Evolutionary conservation across 129 eudicot species (phyloP), one percentile per base, ranked within the genome.

Genomic region (Pseudognaphalium luteoalbum): DNA sequence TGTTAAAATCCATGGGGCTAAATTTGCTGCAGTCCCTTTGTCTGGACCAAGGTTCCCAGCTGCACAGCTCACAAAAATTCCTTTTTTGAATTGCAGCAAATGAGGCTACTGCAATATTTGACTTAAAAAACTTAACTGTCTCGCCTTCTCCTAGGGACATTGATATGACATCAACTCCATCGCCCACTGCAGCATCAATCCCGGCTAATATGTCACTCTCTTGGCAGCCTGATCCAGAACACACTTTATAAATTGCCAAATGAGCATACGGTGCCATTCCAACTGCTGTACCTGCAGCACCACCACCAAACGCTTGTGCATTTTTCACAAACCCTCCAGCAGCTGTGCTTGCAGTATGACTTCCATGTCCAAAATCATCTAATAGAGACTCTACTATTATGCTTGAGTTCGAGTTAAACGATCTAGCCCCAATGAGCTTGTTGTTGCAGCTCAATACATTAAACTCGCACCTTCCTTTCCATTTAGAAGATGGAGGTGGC

Each of bases 1-100:
- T 1, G 88, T 85, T 1, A 85, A 70, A 32, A 85, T 65, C 85
- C 88, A 85, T 0, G 88, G 88, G 22, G 88, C 88, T 28, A 61
- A 85, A 21, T 85, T 85, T 9, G 66, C 11, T 61, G 81, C 70
- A 3, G 81, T 60, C 25, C 65, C 47, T 22, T 67, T 58, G 44
- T 21, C 9, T 0, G 83, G 83, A 25, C 85, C 83, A 3, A 29
- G 60, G 32, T 85, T 84, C 19, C 88, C 88, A 0, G 81, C 61
- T 3, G 83, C 57, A 72, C 84, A 81, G 57, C 80, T 74, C 41
- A 75, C 85, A 14, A 80, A 76, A 3, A 84, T 73, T 3, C 85
- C 85, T 70, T 66, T 66, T 84, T 8, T 76, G 76, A 34, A 72
- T 39, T 15, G 82, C 85, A 0, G 76, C 66, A 50, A 76, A 84